These are phyloP conservation scores for Fusarium sp. DNA, from an alignment of 2,329 filamentous ascomycete species.

Conservation along the genomic window DNA sequence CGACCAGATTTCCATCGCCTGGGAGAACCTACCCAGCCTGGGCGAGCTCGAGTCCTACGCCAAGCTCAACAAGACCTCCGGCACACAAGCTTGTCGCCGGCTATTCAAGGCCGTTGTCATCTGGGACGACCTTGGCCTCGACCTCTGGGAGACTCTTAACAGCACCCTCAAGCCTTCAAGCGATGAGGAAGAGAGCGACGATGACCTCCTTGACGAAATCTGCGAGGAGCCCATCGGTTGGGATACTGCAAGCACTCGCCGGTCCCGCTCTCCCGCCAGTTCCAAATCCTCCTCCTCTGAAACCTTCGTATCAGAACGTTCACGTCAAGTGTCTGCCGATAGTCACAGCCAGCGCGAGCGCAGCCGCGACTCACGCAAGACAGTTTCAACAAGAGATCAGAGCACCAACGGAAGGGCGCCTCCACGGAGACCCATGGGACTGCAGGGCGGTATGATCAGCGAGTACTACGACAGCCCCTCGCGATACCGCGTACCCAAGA, in stretches of 20 bases:
- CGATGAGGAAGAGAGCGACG: constrained; percentile 26
- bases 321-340: constrained; percentile 37
- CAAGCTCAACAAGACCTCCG: constrained; percentile 52
- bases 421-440: constrained; percentile 25
- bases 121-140: constrained; percentile 56
- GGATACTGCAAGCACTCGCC: constrained; percentile 28
- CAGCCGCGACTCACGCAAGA: constrained; percentile 33
- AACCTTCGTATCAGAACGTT: constrained; percentile 30
- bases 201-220: constrained; percentile 36
- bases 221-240: constrained; percentile 32
- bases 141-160: constrained; percentile 52
- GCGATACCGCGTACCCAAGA: constrained; percentile 42
- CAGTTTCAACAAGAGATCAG: constrained; percentile 22
- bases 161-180: constrained; percentile 24
- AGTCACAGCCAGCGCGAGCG: constrained; percentile 31
- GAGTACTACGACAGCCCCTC: constrained; percentile 45
- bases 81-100: constrained; percentile 54
- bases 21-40: constrained; percentile 53
- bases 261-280: constrained; percentile 37
- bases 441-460: constrained; percentile 41
- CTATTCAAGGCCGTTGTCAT: constrained; percentile 57
- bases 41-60: constrained; percentile 53
- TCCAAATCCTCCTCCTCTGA: constrained; percentile 36
- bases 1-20: constrained; percentile 53
- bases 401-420: constrained; percentile 25